phyloP scores from a whole-genome alignment of 169 alveolate species.

The Besnoitia besnoiti region DNA sequence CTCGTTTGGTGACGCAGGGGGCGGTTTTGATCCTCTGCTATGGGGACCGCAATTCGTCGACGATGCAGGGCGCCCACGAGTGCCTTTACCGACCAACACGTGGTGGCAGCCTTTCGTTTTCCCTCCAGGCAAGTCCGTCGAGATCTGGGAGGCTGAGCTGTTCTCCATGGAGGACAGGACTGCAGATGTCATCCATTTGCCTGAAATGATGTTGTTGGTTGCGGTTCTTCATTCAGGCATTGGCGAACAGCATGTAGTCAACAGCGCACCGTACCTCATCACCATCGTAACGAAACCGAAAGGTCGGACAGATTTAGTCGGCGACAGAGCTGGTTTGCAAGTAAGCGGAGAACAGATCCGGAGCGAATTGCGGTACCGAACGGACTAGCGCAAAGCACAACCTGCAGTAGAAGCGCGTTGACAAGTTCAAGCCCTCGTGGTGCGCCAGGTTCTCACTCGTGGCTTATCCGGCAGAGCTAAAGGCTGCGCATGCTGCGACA shows the following conservation, averaged over 20 bases:
- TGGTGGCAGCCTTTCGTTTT: conserved; percentile 51
- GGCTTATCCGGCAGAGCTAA: too few relatives aligned
- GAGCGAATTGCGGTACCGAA: not conserved
- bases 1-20: conserved; percentile 12
- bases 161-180: not conserved
- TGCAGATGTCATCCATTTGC: not conserved
- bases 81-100: conserved; percentile 33
- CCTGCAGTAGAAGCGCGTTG: too few relatives aligned
- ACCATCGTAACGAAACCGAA: conserved; percentile 33
- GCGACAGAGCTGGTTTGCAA: conserved; percentile 38
- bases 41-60: conserved; percentile 40
- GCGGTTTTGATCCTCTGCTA: conserved; percentile 17
- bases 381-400: too few relatives aligned
- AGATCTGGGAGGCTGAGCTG: not conserved
- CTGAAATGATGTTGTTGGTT: not conserved
- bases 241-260: conserved; percentile 19
- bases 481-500: too few relatives aligned
- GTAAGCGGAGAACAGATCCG: not conserved
- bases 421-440: too few relatives aligned
- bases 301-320: conserved; percentile 52
- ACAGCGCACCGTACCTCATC: conserved; percentile 45
- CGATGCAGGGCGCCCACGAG: not conserved
- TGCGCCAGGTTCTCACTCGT: not conserved
- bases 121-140: conserved; percentile 36
- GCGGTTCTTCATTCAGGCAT: not conserved